A percentile compares a stretch with the other conserved stretches of the same genome.
phyloP scores from a whole-genome alignment of 2,329 filamentous ascomycete species.

The Pezicula radicicola region DNA sequence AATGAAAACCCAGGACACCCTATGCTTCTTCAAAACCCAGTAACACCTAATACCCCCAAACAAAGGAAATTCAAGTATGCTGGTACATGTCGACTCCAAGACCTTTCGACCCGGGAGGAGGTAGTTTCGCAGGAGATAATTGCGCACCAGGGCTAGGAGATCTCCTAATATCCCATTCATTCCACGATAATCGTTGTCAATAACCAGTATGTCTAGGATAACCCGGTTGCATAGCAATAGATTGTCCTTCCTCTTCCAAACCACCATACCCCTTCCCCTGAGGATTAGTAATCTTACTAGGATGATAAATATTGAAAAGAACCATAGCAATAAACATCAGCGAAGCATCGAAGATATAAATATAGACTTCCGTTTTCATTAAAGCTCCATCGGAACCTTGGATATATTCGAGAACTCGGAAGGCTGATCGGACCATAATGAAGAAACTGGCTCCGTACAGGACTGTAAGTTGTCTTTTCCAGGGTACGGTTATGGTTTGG shows the following conservation, averaged over 20 bases:
- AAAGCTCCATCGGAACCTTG: conserved; percentile 39
- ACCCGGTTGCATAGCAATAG: background rate
- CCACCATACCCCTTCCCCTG: background rate
- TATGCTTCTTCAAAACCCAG: too few relatives aligned
- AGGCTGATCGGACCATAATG: conserved; percentile 42
- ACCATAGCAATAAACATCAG: conserved; percentile 36
- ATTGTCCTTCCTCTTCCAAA: background rate
- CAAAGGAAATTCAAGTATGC: too few relatives aligned
- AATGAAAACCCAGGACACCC: too few relatives aligned
- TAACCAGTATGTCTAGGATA: background rate
- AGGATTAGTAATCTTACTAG: conserved; percentile 12
- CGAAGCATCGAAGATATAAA: conserved; percentile 40
- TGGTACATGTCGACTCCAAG: too few relatives aligned
- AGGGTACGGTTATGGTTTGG: background rate
- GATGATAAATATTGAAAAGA: conserved; percentile 32
- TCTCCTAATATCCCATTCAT: background rate
- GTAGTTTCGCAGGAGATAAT: too few relatives aligned
- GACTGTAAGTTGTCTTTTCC: conserved; percentile 33
- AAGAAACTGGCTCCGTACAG: conserved; percentile 37
- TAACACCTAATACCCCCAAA: too few relatives aligned
- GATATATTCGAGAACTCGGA: conserved; percentile 42
- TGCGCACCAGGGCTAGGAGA: background rate
- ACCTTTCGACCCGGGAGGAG: too few relatives aligned
- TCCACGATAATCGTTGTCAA: background rate
- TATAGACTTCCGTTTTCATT: conserved; percentile 36